phyloP scores from a whole-genome alignment of 148 eudicot genomes.

The Polygonum maritimum region DNA sequence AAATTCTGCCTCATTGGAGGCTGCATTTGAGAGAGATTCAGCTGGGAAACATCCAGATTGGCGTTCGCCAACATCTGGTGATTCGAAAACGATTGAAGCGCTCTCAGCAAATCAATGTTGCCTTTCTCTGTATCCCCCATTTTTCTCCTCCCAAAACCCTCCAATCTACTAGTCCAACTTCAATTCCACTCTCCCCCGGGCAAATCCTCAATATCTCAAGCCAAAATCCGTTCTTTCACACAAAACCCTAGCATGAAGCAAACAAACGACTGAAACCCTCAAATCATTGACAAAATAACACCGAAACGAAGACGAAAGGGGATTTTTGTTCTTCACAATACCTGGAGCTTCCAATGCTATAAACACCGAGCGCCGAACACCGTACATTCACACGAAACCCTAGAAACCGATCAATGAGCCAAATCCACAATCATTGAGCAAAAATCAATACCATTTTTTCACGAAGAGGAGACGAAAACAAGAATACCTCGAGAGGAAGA shows the following conservation, averaged over 20 bases:
- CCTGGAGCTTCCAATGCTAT: neutral
- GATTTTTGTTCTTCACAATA: neutral
- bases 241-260: neutral
- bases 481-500: neutral
- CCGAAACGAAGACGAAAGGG: neutral
- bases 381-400: neutral
- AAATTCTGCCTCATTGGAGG: constrained; percentile 47
- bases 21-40: constrained; percentile 45
- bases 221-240: neutral
- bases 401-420: neutral
- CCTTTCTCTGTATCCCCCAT: constrained; percentile 21
- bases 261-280: neutral
- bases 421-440: neutral
- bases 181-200: neutral
- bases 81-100: constrained; percentile 19
- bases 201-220: neutral
- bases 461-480: neutral
- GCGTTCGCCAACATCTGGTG: constrained; percentile 29
- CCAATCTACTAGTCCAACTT: neutral
- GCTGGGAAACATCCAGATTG: constrained; percentile 67
- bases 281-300: neutral
- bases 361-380: neutral
- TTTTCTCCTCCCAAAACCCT: neutral
- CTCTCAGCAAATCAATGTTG: constrained; percentile 14
- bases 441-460: neutral